A percentile compares a stretch with the other conserved stretches of the same genome.
Conservation (phyloP, 164 flowering plant species). For the Vitis rotundifolia region DNA sequence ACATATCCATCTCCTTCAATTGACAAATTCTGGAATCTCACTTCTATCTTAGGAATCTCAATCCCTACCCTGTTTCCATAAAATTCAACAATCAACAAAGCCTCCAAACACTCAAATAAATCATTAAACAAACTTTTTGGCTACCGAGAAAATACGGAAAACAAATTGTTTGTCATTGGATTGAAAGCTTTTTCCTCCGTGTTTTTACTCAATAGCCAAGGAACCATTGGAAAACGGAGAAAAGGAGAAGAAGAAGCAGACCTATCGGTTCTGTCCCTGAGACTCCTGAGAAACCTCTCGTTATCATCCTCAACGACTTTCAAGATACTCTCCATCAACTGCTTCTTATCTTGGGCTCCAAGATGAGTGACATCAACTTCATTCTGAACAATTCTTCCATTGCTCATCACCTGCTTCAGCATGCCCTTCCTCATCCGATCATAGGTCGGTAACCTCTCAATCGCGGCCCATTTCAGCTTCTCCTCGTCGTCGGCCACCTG, state of each 20-base stretch:
- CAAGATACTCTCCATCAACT: conserved; percentile 18
- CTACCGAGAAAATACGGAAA: background rate
- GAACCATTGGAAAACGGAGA: background rate
- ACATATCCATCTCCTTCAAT: conserved; percentile 22
- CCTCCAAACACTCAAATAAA: background rate
- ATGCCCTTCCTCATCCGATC: conserved; percentile 19
- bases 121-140: background rate
- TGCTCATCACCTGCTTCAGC: conserved; percentile 9
- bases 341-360: conserved; percentile 15
- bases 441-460: conserved; percentile 28
- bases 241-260: background rate
- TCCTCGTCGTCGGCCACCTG: conserved; percentile 12
- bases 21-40: conserved; percentile 11
- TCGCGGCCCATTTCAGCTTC: conserved; percentile 24
- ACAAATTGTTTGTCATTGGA: background rate
- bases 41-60: conserved; percentile 15
- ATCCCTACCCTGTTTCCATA: conserved; percentile 12
- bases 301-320: conserved; percentile 24
- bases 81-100: background rate
- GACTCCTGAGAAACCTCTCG: conserved; percentile 17
- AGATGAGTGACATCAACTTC: conserved; percentile 19
- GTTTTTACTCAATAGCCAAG: background rate
- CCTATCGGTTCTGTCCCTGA: conserved; percentile 12
- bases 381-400: conserved; percentile 14
- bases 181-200: background rate